phyloP scores from a whole-genome alignment of 495 filamentous ascomycete species.

The Daldinia decipiens region DNA sequence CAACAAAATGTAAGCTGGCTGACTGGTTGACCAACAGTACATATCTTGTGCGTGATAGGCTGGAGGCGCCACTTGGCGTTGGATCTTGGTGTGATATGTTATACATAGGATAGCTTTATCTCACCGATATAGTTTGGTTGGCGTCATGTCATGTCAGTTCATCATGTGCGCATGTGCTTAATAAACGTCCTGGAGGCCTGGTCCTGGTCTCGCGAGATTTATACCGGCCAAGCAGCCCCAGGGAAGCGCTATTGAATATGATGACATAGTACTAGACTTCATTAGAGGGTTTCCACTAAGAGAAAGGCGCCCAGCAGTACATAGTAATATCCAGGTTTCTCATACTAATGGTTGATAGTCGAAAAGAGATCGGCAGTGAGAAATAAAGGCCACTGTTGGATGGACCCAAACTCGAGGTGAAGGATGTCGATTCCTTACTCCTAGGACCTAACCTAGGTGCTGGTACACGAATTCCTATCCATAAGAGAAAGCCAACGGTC shows the following conservation, averaged over 20 bases:
- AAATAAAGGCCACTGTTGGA: background rate
- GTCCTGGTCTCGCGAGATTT: constrained; percentile 11
- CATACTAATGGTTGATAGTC: background rate
- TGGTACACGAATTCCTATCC: background rate
- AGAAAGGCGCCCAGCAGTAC: background rate
- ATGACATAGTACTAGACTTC: background rate
- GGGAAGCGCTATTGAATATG: constrained; percentile 7
- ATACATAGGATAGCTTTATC: constrained; percentile 12
- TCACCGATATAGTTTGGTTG: background rate
- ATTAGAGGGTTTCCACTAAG: background rate
- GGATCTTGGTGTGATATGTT: constrained; percentile 21
- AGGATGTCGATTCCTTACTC: constrained; percentile 1
- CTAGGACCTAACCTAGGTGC: background rate
- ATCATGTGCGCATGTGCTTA: constrained; percentile 16
- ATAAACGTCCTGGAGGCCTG: constrained; percentile 5
- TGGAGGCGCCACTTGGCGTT: constrained; percentile 22
- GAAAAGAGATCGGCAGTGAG: constrained; percentile 27
- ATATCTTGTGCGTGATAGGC: constrained; percentile 19
- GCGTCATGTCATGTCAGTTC: background rate
- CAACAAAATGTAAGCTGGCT: constrained; percentile 10
- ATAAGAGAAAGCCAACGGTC: constrained; percentile 29
- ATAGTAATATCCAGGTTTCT: constrained; percentile 9
- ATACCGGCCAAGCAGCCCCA: background rate
- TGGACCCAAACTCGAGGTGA: background rate
- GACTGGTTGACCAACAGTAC: background rate